Evolutionary conservation across 495 filamentous ascomycete genomes (phyloP), one percentile per base, ranked within the genome.

Genomic region (Tricharina praecox): DNA sequence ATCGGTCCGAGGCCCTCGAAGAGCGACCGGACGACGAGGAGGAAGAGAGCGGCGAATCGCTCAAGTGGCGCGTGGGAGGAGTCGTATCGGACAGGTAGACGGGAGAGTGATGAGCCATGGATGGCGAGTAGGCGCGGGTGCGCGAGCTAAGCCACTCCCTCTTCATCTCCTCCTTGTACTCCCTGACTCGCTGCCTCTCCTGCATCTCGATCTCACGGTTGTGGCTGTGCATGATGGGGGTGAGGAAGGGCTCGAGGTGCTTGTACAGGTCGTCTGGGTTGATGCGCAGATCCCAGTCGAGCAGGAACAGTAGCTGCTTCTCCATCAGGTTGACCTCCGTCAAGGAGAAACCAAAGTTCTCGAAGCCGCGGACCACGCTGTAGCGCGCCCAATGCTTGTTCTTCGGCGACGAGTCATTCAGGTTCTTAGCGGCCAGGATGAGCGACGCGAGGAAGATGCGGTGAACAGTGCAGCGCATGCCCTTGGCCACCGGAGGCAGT

Each of bases 351-450:
- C 87, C 81, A 62, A 96, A 97, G 47, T 68, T 75, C 38, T 82
- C 81, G 61, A 67, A 81, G 39, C 78, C 79, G 54, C 78, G 75
- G 48, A 90, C 77, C 33, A 67, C 64, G 43, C 81, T 88, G 70
- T 96, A 97, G 49, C 73, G 77, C 23, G 90, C 86, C 90, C 90
- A 97, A 70, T 97, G 90, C 76, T 95, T 96, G 74, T 97, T 97
- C 79, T 96, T 96, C 43, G 92, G 90, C 21, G 85, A 93, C 40
- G 87, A 93, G 68, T 85, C 80, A 56, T 85, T 85, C 38, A 85
- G 63, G 41, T 85, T 82, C 71, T 85, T 85, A 7, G 80, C 79
- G 7, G 80, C 77, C 23, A 85, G 72, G 51, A 85, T 85, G 48
- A 85, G 72, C 8, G 78, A 75, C n/a, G 80, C 80, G 18, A 85